Conservation (phyloP, 1,284 basidiomycete species). For the Fistulinella cinereoalba region DNA sequence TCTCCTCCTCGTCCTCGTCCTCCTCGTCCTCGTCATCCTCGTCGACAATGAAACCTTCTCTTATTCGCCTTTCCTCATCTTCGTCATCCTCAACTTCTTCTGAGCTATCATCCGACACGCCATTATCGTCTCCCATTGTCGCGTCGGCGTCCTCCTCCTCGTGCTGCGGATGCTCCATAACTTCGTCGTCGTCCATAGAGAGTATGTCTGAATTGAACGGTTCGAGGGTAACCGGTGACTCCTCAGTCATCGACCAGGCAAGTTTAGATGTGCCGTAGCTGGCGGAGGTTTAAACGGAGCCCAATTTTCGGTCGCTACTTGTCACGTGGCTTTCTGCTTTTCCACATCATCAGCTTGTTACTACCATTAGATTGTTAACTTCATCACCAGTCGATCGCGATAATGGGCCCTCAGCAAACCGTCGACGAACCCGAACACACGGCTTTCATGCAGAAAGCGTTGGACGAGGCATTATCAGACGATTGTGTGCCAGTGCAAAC, state of each 20-base stretch:
- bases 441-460: conserved; percentile 60
- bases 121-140: conserved; percentile 41
- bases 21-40: conserved; percentile 70
- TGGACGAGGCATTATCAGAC: conserved; percentile 59
- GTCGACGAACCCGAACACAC: conserved; percentile 35
- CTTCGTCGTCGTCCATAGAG: conserved; percentile 47
- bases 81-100: conserved; percentile 84
- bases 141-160: conserved; percentile 56
- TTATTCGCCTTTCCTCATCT: conserved; percentile 70
- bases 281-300: neutral
- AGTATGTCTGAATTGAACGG: conserved; percentile 20
- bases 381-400: too few relatives aligned
- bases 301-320: neutral
- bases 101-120: conserved; percentile 74
- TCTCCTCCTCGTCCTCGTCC: conserved; percentile 56
- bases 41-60: conserved; percentile 84
- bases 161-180: conserved; percentile 51
- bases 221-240: neutral
- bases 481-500: conserved; percentile 72
- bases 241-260: neutral
- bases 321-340: neutral
- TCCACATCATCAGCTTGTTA: too few relatives aligned
- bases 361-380: neutral
- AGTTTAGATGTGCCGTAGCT: neutral
- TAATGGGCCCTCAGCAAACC: neutral